Percentiles rank a stretch among this genome's conserved stretches.
phyloP scores from a whole-genome alignment of 345 rosid genomes.

The Combretum micranthum region DNA sequence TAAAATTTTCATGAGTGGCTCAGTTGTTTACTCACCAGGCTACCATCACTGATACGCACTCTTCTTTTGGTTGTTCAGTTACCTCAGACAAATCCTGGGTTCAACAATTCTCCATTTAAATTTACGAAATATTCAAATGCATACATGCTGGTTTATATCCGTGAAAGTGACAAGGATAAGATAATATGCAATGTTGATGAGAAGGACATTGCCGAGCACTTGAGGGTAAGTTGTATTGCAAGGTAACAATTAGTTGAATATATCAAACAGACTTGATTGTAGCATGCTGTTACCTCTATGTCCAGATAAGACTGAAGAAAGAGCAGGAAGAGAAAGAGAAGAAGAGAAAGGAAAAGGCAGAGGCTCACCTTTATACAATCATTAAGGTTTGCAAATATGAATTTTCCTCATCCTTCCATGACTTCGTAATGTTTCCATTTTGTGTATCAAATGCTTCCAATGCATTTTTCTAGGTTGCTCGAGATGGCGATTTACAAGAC shows the following conservation, averaged over 20 bases:
- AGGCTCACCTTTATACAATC: conserved; percentile 53
- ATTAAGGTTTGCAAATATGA: conserved; percentile 31
- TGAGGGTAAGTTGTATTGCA: conserved; percentile 28
- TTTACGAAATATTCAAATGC: conserved; percentile 54
- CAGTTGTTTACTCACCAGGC: neutral
- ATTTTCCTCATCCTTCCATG: neutral
- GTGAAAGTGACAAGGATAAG: conserved; percentile 52
- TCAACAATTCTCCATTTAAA: conserved; percentile 46
- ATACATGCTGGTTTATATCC: conserved; percentile 49
- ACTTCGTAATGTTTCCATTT: neutral
- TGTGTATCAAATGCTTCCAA: neutral
- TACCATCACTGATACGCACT: neutral
- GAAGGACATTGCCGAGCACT: conserved; percentile 50
- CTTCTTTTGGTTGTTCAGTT: conserved; percentile 20
- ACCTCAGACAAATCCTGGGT: conserved; percentile 50
- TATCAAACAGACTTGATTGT: neutral
- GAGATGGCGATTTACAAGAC: conserved; percentile 37
- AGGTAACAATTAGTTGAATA: neutral
- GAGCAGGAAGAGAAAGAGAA: conserved; percentile 62
- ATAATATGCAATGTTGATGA: conserved; percentile 49
- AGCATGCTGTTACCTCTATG: neutral
- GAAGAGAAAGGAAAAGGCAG: conserved; percentile 48
- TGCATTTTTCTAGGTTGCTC: conserved; percentile 35
- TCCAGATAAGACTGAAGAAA: conserved; percentile 43
- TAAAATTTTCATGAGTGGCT: conserved; percentile 1